Evolutionary conservation across 225 moss, liverwort and hornwort genomes (phyloP), one percentile per base, ranked within the genome.

Genomic region (Pseudisothecium myosuroides): DNA sequence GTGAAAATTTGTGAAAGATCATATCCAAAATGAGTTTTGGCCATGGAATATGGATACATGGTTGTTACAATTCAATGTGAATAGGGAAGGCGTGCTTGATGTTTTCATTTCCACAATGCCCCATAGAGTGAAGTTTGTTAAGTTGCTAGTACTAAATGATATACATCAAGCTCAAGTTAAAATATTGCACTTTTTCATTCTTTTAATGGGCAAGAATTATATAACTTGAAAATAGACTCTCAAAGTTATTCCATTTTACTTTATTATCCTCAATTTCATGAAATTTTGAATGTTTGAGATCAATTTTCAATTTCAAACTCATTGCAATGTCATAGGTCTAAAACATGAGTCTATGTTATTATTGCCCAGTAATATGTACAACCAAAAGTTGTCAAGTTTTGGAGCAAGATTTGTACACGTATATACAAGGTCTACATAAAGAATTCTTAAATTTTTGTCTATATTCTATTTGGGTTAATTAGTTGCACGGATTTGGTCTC

Each of bases 341-440:
- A 49, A 75, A 19, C 3, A 49, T 49, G 5, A 43, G 10, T 32
- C 1, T 0, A n/a, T n/a, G n/a, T n/a, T n/a, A n/a, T n/a, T n/a
- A n/a, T n/a, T 56, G 28, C 12, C 28, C 28, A 27, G 3, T 24
- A 39, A 3, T 11, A 26, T 28, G 18, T 10, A 27, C 37, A 56
- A 56, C 0, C 24, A 2, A 58, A 59, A 27, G 18, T n/a, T n/a
- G 14, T 45, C 34, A 52, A 66, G 7, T 52, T 52, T 26, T 24
- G 24, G 31, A 36, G 36, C 10, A 45, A 45, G 12, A 19, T 49
- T 15, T 43, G 27, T 72, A 27, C 0, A 2, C 0, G 0, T 45
- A 29, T 2, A 47, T 0, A 74, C 7, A 31, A 47, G 4, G 18
- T 74, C 4, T 47, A 47, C 3, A 18, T 47, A 10, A 47, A 18